Conservation (phyloP, 208 protist genomes). For the Crithidia acanthocephali region DNA sequence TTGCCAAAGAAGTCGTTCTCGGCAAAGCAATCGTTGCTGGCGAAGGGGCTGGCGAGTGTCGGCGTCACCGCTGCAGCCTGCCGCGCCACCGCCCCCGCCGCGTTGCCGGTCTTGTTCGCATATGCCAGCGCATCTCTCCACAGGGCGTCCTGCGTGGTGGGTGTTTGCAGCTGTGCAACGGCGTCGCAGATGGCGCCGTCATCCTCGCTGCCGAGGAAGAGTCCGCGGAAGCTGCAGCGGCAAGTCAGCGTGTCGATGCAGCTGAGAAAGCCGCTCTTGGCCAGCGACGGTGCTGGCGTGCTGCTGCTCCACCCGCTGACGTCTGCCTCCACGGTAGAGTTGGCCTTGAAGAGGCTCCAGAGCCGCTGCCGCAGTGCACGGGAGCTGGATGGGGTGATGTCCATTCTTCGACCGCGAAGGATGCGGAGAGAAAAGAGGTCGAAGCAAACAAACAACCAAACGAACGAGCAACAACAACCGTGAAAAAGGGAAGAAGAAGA, state of each 20-base stretch:
- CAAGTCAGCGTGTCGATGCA: constrained; percentile 16
- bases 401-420: no score
- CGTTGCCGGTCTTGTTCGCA: not conserved
- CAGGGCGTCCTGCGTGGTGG: constrained; percentile 6
- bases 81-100: not conserved
- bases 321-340: constrained; percentile 6
- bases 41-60: not conserved
- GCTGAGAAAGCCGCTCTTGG: constrained; percentile 8
- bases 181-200: constrained; percentile 11
- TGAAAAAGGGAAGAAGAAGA: not conserved
- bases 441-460: not conserved
- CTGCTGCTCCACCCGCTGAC: not conserved
- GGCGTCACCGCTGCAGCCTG: not conserved
- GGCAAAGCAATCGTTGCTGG: constrained; percentile 15
- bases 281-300: not conserved
- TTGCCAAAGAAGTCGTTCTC: constrained; percentile 11
- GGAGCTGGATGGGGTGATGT: constrained; percentile 27
- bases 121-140: constrained; percentile 15
- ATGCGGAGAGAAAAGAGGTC: no score
- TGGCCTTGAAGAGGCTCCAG: constrained; percentile 16
- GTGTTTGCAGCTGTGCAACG: constrained; percentile 17
- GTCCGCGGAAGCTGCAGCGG: constrained; percentile 18
- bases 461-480: not conserved
- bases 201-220: constrained; percentile 28
- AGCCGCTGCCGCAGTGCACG: constrained; percentile 24